These are phyloP conservation scores for Ziziphus jujuba DNA, from an alignment of 306 rosid genomes.

Conservation along the genomic window DNA sequence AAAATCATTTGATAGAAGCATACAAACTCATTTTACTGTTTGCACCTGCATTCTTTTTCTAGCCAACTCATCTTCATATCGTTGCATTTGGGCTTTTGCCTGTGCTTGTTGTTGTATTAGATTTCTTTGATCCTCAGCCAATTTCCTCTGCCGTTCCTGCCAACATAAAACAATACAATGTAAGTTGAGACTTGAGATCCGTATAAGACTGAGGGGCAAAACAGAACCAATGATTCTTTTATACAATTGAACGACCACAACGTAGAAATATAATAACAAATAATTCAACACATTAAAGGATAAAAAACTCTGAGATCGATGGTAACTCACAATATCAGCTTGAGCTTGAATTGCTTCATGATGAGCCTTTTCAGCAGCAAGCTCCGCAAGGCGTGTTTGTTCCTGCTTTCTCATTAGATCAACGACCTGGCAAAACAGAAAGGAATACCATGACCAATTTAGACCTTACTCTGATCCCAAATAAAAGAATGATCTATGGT, in stretches of 20 bases:
- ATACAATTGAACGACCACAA: background rate
- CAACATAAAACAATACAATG: background rate
- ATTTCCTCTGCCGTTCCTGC: conserved; percentile 77
- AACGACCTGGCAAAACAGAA: conserved; percentile 57
- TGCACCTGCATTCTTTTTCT: conserved; percentile 91
- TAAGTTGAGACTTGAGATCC: no score
- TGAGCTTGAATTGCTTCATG: conserved; percentile 71
- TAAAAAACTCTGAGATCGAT: background rate
- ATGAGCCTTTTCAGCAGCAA: conserved; percentile 78
- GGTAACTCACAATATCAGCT: conserved; percentile 61
- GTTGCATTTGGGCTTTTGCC: conserved; percentile 74
- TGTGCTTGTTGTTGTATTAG: conserved; percentile 83
- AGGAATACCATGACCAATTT: conserved; percentile 20
- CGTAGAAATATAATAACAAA: background rate
- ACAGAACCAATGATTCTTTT: background rate
- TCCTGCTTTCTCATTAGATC: conserved; percentile 84
- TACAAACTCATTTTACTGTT: conserved; percentile 16
- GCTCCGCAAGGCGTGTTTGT: conserved; percentile 68
- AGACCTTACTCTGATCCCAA: conserved; percentile 4
- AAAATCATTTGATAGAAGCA: background rate
- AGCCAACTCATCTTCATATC: conserved; percentile 80
- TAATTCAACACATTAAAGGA: background rate
- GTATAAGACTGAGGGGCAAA: no score
- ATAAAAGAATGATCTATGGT: background rate
- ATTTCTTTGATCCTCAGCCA: conserved; percentile 87